Evolutionary conservation across 2,329 filamentous ascomycete species (phyloP).

Genomic region (Fusarium sp.): DNA sequence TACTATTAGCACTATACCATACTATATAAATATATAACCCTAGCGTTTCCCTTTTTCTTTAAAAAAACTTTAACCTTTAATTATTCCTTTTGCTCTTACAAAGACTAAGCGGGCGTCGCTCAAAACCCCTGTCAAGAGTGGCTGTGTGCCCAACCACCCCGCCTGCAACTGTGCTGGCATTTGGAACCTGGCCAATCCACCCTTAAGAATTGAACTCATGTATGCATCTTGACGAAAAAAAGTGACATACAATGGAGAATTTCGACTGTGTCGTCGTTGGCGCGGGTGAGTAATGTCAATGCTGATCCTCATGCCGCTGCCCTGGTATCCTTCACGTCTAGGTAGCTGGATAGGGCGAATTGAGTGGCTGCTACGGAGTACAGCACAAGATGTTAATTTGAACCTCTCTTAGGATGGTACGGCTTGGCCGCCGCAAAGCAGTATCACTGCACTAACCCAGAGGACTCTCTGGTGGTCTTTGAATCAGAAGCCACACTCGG

Average conservation of each 20-base stretch:
- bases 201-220: neutral
- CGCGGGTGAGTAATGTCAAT: neutral
- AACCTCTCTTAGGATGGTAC: constrained; percentile 51
- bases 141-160: neutral
- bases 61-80: neutral
- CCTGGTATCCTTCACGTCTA: neutral
- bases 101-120: neutral
- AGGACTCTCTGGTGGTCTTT: constrained; percentile 56
- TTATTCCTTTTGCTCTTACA: neutral
- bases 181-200: neutral
- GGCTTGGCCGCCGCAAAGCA: constrained; percentile 62
- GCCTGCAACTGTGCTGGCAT: neutral
- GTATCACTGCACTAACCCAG: constrained; percentile 58
- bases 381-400: neutral
- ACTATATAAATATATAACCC: neutral
- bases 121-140: neutral
- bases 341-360: neutral
- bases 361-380: neutral
- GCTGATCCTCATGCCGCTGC: neutral
- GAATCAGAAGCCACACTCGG: constrained; percentile 60
- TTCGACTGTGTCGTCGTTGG: neutral
- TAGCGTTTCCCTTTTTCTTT: neutral
- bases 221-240: neutral
- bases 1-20: too few species aligned
- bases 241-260: neutral